Percentiles rank a stretch among this genome's conserved stretches.
phyloP scores from a whole-genome alignment of 495 filamentous ascomycete genomes.

The Aspergillus baeticus region DNA sequence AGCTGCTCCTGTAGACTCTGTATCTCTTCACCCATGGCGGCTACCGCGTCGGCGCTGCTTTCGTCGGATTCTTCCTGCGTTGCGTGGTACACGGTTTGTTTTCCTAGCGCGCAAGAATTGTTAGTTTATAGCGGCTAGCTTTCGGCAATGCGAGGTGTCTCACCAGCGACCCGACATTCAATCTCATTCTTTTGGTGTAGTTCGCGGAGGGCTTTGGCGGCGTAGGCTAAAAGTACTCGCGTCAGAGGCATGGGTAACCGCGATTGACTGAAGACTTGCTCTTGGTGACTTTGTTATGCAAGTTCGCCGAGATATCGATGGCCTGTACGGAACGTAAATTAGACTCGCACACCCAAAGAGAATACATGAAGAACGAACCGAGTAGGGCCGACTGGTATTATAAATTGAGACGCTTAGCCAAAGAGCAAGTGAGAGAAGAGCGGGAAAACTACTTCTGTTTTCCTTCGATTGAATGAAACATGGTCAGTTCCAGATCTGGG shows the following conservation, averaged over 20 bases:
- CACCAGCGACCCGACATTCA: slow-evolving; percentile 56
- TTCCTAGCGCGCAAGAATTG: slow-evolving; percentile 37
- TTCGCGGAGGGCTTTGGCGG: slow-evolving; percentile 63
- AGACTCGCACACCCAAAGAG: background rate
- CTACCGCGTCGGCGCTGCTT: slow-evolving; percentile 42
- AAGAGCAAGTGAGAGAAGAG: background rate
- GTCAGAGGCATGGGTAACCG: background rate
- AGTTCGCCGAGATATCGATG: slow-evolving; percentile 63
- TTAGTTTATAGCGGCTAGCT: background rate
- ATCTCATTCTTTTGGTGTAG: slow-evolving; percentile 60
- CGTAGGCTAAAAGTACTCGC: slow-evolving; percentile 40
- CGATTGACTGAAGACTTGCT: slow-evolving; percentile 28
- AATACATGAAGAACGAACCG: slow-evolving; percentile 36
- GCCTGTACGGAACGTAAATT: slow-evolving; percentile 43
- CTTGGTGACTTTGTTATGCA: slow-evolving; percentile 69
- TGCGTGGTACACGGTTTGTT: slow-evolving; percentile 63
- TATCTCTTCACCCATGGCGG: slow-evolving; percentile 50
- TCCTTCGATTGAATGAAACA: slow-evolving; percentile 28
- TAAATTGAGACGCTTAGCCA: slow-evolving; percentile 2
- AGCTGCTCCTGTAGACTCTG: slow-evolving; percentile 49
- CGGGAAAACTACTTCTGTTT: slow-evolving; percentile 53
- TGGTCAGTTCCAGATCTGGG: background rate
- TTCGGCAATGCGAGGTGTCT: background rate
- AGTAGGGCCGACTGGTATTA: slow-evolving; percentile 56
- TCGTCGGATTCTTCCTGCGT: slow-evolving; percentile 50